A percentile compares a stretch with the other conserved stretches of the same genome.
Conservation (phyloP, 1,284 basidiomycete species). For the Cryptococcus sp. region DNA sequence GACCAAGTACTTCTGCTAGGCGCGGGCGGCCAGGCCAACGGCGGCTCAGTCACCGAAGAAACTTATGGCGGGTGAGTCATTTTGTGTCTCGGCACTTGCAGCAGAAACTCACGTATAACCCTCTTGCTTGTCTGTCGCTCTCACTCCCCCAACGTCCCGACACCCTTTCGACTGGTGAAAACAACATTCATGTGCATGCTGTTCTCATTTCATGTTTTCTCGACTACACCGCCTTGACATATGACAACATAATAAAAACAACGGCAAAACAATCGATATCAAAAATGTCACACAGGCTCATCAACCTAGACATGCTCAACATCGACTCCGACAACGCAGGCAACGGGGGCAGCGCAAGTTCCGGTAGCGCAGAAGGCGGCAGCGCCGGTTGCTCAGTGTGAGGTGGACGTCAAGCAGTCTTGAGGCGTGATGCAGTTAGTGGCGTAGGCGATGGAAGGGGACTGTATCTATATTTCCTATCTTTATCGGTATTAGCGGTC, state of each 20-base stretch:
- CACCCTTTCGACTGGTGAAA: not conserved
- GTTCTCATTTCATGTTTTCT: too few species aligned
- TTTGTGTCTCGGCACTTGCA: not conserved
- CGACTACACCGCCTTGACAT: not conserved
- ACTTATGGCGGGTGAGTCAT: conserved; percentile 19
- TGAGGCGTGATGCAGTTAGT: too few species aligned
- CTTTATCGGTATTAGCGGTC: too few species aligned
- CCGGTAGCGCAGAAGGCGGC: conserved; percentile 36
- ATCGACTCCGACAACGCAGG: conserved; percentile 40
- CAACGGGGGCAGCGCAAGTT: conserved; percentile 34
- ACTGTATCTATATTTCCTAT: too few species aligned
- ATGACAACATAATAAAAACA: not conserved
- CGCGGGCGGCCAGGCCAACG: conserved; percentile 36
- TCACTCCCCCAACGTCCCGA: not conserved
- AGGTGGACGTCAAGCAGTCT: not conserved
- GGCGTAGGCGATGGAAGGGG: too few species aligned
- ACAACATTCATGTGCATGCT: not conserved
- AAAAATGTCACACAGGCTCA: conserved; percentile 18
- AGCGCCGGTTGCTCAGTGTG: conserved; percentile 12
- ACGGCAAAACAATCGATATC: not conserved
- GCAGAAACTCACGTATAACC: not conserved
- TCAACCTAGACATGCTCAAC: conserved; percentile 40
- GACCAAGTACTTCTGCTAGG: conserved; percentile 12
- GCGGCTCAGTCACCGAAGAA: conserved; percentile 24
- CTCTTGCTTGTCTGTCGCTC: not conserved